Evolutionary conservation across 768 basidiomycete genomes (phyloP).

Genomic region (Russula sp.): DNA sequence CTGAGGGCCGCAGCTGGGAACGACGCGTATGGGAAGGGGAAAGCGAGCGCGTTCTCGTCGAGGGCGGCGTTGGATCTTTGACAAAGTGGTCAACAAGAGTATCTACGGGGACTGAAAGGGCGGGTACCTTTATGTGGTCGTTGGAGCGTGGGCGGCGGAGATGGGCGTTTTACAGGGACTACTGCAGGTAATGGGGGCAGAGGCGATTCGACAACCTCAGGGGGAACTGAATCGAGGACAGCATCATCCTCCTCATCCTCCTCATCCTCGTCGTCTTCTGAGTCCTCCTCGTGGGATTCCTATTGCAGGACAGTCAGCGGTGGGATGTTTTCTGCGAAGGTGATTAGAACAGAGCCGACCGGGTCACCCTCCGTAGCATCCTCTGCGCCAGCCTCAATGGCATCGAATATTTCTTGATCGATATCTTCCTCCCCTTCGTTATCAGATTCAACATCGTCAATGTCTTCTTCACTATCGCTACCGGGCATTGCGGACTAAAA

Average conservation of each 20-base stretch:
- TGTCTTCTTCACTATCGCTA: conserved; percentile 45
- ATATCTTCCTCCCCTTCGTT: conserved; percentile 23
- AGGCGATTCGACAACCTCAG: conserved; percentile 33
- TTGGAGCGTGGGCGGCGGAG: conserved; percentile 26
- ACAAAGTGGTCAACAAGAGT: neutral
- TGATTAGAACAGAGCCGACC: conserved; percentile 36
- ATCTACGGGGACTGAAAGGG: neutral
- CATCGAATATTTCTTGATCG: conserved; percentile 44
- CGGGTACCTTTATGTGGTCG: conserved; percentile 10
- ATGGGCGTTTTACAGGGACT: conserved; percentile 29
- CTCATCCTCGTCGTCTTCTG: conserved; percentile 34
- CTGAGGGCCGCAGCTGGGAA: conserved; percentile 35
- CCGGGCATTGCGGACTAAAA: conserved; percentile 37
- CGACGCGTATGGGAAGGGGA: conserved; percentile 49
- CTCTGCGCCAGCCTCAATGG: conserved; percentile 44
- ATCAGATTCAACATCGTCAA: conserved; percentile 41
- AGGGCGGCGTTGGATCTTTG: conserved; percentile 34
- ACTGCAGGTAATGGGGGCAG: conserved; percentile 30
- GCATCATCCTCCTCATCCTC: conserved; percentile 47
- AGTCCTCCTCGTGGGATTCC: conserved; percentile 27
- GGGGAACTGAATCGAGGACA: conserved; percentile 35
- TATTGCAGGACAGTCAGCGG: conserved; percentile 1
- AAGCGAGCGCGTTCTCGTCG: conserved; percentile 40
- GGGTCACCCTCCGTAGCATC: conserved; percentile 68
- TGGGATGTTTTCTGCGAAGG: neutral